phyloP scores from a whole-genome alignment of 371 early-diverging fungal genomes.

The Syncephalastrum racemosum region DNA sequence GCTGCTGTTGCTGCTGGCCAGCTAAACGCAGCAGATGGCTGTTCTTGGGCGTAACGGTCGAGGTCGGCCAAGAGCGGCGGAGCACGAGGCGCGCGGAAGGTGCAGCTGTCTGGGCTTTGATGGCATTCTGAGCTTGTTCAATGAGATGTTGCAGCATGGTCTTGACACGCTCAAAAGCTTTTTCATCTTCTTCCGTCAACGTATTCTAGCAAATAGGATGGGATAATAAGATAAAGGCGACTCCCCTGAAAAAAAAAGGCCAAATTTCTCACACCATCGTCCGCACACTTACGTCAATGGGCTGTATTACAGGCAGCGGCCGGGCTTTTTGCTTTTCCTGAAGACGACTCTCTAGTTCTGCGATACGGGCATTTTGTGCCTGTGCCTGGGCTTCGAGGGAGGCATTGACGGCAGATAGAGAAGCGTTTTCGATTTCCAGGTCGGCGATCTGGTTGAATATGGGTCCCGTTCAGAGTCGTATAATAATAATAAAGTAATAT shows the following conservation, averaged over 20 bases:
- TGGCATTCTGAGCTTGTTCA: slow-evolving; percentile 43
- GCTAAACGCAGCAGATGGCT: slow-evolving; percentile 15
- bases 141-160: slow-evolving; percentile 31
- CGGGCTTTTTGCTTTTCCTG: slow-evolving; percentile 9
- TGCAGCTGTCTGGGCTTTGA: slow-evolving; percentile 16
- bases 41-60: slow-evolving; percentile 2
- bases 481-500: too few species aligned
- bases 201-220: neutral
- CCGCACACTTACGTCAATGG: neutral
- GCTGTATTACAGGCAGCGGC: too few species aligned
- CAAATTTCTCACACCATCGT: neutral
- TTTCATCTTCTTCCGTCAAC: slow-evolving; percentile 28
- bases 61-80: slow-evolving; percentile 12
- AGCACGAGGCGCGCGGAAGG: slow-evolving; percentile 5
- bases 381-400: slow-evolving; percentile 42
- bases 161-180: slow-evolving; percentile 33
- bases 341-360: slow-evolving; percentile 32
- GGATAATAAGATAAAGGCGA: too few species aligned
- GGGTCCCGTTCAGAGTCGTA: too few species aligned
- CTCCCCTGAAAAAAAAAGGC: too few species aligned
- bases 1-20: neutral
- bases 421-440: slow-evolving; percentile 50
- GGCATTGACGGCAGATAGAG: slow-evolving; percentile 37
- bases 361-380: slow-evolving; percentile 40
- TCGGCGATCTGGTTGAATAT: slow-evolving; percentile 39